These are phyloP conservation scores for Dillenia suffruticosa DNA, from an alignment of 164 flowering plant genomes.

Conservation along the genomic window DNA sequence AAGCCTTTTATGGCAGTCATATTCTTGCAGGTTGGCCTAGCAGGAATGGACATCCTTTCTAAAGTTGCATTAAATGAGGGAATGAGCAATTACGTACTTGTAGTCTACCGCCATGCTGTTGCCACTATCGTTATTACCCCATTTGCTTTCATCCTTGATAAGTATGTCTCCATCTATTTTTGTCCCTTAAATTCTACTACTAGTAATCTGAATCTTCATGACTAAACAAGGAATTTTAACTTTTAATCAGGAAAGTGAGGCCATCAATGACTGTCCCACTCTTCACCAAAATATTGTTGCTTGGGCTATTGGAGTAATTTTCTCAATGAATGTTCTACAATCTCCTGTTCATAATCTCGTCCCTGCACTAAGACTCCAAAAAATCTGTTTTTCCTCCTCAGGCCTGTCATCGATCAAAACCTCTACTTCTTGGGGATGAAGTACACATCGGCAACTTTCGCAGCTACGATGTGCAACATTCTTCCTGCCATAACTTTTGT, in stretches of 20 bases:
- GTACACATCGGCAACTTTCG: conserved; percentile 73
- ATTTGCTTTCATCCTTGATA: conserved; percentile 53
- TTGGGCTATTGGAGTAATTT: conserved; percentile 58
- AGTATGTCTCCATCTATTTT: conserved; percentile 25
- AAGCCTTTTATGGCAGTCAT: conserved; percentile 57
- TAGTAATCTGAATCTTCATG: background rate
- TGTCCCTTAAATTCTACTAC: background rate
- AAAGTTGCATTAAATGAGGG: conserved; percentile 63
- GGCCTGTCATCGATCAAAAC: conserved; percentile 83
- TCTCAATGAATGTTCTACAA: background rate
- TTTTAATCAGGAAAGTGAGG: conserved; percentile 44
- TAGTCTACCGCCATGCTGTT: conserved; percentile 60
- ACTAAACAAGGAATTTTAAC: background rate
- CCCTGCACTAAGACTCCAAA: background rate
- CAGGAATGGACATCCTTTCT: conserved; percentile 68
- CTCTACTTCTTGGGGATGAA: conserved; percentile 67
- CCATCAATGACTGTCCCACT: conserved; percentile 57
- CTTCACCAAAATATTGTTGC: conserved; percentile 42
- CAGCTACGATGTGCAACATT: conserved; percentile 61
- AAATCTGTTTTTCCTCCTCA: conserved; percentile 9
- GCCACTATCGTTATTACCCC: conserved; percentile 62
- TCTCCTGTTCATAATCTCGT: background rate
- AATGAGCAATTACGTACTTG: conserved; percentile 61
- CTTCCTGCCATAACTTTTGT: conserved; percentile 74
- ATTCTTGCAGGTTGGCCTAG: conserved; percentile 57